A percentile compares a stretch with the other conserved stretches of the same genome.
Conservation (phyloP, 2,329 filamentous ascomycete species). For the Sporothrix pseudoabietina region DNA sequence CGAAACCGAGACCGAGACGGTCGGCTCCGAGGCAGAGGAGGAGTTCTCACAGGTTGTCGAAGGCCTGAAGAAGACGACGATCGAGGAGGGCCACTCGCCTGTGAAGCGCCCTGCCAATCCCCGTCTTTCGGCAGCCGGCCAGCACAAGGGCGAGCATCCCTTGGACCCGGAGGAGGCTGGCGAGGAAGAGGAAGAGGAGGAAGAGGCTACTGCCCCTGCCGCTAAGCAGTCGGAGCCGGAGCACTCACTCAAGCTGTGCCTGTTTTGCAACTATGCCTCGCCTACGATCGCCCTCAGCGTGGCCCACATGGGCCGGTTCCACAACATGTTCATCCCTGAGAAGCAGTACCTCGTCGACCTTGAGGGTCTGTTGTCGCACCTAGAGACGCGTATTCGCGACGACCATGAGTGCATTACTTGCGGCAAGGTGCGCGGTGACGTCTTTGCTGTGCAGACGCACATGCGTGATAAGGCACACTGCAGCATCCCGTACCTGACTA, state of each 20-base stretch:
- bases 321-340: slow-evolving; percentile 96
- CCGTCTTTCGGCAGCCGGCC: slow-evolving; percentile 45
- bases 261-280: slow-evolving; percentile 91
- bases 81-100: slow-evolving; percentile 51
- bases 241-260: slow-evolving; percentile 61
- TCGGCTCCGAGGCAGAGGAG: slow-evolving; percentile 69
- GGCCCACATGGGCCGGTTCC: slow-evolving; percentile 86
- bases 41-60: slow-evolving; percentile 79
- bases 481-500: slow-evolving; percentile 88
- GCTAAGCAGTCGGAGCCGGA: slow-evolving; percentile 41
- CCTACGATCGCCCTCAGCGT: slow-evolving; percentile 74
- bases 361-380: slow-evolving; percentile 75
- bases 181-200: slow-evolving; percentile 33
- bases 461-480: slow-evolving; percentile 98
- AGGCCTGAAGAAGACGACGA: slow-evolving; percentile 67
- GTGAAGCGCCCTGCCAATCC: slow-evolving; percentile 59
- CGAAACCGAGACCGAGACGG: slow-evolving; percentile 39
- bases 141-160: slow-evolving; percentile 52
- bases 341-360: slow-evolving; percentile 79
- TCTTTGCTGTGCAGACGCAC: slow-evolving; percentile 85
- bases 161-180: background rate
- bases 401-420: slow-evolving; percentile 87
- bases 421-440: slow-evolving; percentile 76
- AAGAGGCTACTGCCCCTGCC: slow-evolving; percentile 34
- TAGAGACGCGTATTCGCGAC: slow-evolving; percentile 78